A percentile compares a stretch with the other conserved stretches of the same genome.
phyloP scores from a whole-genome alignment of 257 asterid species.

The Fraxinus anomala region DNA sequence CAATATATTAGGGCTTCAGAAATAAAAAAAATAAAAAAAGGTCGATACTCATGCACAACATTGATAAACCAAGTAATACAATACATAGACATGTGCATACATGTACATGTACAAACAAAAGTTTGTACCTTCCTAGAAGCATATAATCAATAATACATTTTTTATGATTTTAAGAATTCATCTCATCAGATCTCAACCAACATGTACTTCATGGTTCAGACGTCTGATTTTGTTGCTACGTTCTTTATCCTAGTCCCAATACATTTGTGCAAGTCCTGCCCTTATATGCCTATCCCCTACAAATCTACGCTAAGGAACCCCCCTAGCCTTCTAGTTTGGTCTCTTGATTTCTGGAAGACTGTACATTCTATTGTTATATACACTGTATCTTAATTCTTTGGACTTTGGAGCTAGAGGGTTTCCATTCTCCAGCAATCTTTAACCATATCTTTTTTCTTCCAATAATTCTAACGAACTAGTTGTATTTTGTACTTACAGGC shows the following conservation, averaged over 20 bases:
- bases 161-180: neutral
- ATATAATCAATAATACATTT: too few species aligned
- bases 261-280: too few species aligned
- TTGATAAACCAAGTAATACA: neutral
- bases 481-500: conserved; percentile 39
- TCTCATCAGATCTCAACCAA: neutral
- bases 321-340: neutral
- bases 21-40: too few species aligned
- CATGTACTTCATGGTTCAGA: neutral
- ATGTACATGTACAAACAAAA: neutral
- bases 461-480: neutral
- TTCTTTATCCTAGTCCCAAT: neutral
- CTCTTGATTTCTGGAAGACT: neutral
- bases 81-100: neutral
- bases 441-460: neutral
- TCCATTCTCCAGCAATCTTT: too few species aligned
- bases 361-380: too few species aligned
- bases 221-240: neutral
- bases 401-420: too few species aligned
- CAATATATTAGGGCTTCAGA: neutral
- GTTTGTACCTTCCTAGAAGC: neutral
- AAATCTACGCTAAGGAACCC: too few species aligned
- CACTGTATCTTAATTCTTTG: too few species aligned
- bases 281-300: too few species aligned
- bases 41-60: neutral